Evolutionary conservation across 805 yeast genomes (phyloP), one percentile per base, ranked within the genome.

Genomic region (Ogataea degrootiae): DNA sequence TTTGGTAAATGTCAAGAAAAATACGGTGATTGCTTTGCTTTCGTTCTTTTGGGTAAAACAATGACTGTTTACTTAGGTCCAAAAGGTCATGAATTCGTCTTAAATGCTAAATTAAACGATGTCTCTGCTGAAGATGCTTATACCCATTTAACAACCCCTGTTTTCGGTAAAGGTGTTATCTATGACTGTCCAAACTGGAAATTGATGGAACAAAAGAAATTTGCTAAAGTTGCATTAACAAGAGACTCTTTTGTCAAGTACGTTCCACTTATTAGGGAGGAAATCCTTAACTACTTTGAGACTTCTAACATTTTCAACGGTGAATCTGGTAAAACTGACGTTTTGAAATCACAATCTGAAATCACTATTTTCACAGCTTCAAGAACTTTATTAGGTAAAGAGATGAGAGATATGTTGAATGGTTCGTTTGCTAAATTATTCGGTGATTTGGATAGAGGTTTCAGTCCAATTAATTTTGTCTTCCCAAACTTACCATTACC

Each of bases 21-120:
- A 66, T 80, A 92, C 61, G 99, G 99, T 54, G 97, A 94, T 67
- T 87, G 89, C 43, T 94, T 90, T 63, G 83, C 97, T 23, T 94
- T 94, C 62, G 79, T 91, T 53, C 68, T 94, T 66, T 74, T 94
- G 57, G 99, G 99, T 46, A 86, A 80, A 62, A 85, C 82, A 37
- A 89, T 92, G 96, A 91, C 97, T 6, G 99, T 94, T 47, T 90
- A 88, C 63, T 73, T 94, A 59, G 99, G 98, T 43, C 97, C 98
- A 58, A 87, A 87, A 70, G 99, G 99, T 56, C 97, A 94, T 68
- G 99, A 94, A 67, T 91, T 94, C 65, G 89, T 92, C 41, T 81
- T 94, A 58, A 94, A 94, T 68, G 88, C 96, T 39, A 91, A 87
- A 69, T 75, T 86, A 45, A 79, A 83, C 31, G 96, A 89, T 59